phyloP scores from a whole-genome alignment of 2,329 filamentous ascomycete species.

The Gaeumannomyces sp. region DNA sequence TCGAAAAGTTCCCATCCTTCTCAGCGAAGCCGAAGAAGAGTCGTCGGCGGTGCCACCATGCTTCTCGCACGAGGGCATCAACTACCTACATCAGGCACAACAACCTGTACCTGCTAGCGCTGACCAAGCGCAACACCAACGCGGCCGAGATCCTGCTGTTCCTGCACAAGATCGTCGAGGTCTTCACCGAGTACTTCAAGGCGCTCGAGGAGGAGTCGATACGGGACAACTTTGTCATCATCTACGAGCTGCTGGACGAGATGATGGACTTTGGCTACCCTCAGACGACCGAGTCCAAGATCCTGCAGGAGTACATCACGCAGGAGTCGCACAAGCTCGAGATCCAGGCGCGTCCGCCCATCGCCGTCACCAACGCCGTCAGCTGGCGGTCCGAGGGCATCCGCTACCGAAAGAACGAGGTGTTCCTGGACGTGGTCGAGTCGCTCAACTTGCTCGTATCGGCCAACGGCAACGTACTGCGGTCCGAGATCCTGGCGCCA shows the following conservation, averaged over 20 bases:
- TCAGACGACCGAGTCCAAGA: constrained; percentile 97
- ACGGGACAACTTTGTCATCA: constrained; percentile 98
- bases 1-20: constrained; percentile 93
- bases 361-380: constrained; percentile 96
- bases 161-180: constrained; percentile 95
- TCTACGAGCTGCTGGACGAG: constrained; percentile 96
- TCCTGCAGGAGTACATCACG: constrained; percentile 97
- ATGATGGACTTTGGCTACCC: constrained; percentile 99
- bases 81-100: constrained; percentile 99
- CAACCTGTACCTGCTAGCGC: constrained; percentile 94
- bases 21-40: constrained; percentile 98
- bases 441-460: constrained; percentile 94
- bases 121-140: constrained; percentile 98
- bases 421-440: constrained; percentile 96
- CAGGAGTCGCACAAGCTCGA: constrained; percentile 99
- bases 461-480: constrained; percentile 87
- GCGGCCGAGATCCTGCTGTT: constrained; percentile 97
- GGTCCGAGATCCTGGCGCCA: constrained; percentile 90
- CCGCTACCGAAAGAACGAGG: constrained; percentile 97
- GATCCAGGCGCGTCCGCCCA: constrained; percentile 89
- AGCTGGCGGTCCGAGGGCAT: constrained; percentile 98
- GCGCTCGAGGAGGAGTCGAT: constrained; percentile 98
- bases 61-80: constrained; percentile 98
- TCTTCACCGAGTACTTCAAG: constrained; percentile 99
- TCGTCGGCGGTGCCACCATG: constrained; percentile 95